phyloP scores from a whole-genome alignment of 1,284 basidiomycete genomes.

The Pisolithus thermaeus region DNA sequence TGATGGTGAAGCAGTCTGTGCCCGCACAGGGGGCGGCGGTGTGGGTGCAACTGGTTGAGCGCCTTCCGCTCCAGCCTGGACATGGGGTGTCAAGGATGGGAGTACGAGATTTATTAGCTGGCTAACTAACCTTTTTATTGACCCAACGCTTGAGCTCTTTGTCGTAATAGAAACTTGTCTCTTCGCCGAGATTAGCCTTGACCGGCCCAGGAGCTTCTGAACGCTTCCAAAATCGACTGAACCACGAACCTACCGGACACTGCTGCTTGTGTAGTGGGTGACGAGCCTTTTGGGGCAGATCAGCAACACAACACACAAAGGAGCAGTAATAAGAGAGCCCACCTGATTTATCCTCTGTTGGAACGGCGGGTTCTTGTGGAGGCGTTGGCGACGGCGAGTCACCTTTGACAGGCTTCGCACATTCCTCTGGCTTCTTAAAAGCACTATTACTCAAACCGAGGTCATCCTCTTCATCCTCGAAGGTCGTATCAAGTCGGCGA shows the following conservation, averaged over 20 bases:
- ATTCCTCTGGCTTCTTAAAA: conserved; percentile 32
- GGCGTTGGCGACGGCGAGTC: conserved; percentile 16
- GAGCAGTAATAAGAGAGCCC: neutral
- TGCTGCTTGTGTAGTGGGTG: conserved; percentile 23
- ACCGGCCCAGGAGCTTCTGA: conserved; percentile 61
- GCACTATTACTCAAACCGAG: conserved; percentile 84
- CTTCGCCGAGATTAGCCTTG: conserved; percentile 90
- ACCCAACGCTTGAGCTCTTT: conserved; percentile 95
- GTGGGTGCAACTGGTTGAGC: conserved; percentile 40
- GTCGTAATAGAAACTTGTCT: conserved; percentile 91
- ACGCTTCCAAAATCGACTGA: conserved; percentile 73
- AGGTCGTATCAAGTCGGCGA: conserved; percentile 22
- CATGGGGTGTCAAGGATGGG: conserved; percentile 6
- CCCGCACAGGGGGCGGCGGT: conserved; percentile 56
- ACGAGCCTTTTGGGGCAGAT: conserved; percentile 20
- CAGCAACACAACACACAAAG: neutral
- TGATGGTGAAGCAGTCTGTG: conserved; percentile 74
- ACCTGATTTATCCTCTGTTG: conserved; percentile 22
- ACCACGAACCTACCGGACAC: conserved; percentile 60
- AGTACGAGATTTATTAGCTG: neutral
- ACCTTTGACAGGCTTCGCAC: conserved; percentile 20
- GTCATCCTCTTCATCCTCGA: conserved; percentile 79
- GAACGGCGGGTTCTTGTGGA: conserved; percentile 8
- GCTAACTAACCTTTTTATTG: conserved; percentile 74
- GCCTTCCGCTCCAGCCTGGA: conserved; percentile 48